Percentiles rank a stretch among this genome's conserved stretches.
phyloP scores from a whole-genome alignment of 23 red algal species.

The Gracilaria domingensis region DNA sequence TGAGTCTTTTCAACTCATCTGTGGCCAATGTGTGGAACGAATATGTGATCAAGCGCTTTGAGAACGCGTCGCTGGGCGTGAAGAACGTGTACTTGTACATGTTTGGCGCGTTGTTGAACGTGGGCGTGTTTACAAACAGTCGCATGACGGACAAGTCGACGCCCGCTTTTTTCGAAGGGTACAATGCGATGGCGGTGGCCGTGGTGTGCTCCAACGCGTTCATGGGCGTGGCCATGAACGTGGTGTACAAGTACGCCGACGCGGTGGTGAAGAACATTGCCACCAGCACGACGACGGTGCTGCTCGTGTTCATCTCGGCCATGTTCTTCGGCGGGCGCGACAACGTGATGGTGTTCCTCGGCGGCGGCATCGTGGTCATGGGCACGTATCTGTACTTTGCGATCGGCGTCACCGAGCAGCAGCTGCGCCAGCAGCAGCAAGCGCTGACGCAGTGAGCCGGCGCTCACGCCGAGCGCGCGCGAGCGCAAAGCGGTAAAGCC shows the following conservation, averaged over 20 bases:
- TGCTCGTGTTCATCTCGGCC: conserved; percentile 44
- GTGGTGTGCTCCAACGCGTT: conserved; percentile 58
- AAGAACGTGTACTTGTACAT: conserved; percentile 63
- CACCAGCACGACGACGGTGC: conserved; percentile 34
- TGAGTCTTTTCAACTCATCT: conserved; percentile 41
- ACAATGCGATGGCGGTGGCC: conserved; percentile 18
- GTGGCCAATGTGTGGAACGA: conserved; percentile 69
- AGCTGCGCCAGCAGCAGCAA: background rate
- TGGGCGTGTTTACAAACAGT: conserved; percentile 36
- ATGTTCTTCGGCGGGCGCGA: conserved; percentile 28
- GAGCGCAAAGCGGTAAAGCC: background rate
- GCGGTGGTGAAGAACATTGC: conserved; percentile 55
- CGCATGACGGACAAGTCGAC: background rate
- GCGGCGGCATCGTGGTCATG: conserved; percentile 35
- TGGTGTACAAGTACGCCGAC: conserved; percentile 72
- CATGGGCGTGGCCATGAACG: conserved; percentile 58
- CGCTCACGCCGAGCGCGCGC: background rate
- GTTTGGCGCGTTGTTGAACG: conserved; percentile 47
- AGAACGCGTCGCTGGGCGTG: conserved; percentile 21
- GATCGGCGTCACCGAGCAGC: conserved; percentile 16
- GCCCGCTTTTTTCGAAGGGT: conserved; percentile 43
- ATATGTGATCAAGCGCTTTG: conserved; percentile 55
- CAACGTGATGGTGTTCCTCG: conserved; percentile 52
- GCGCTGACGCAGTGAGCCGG: no score
- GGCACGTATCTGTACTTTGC: conserved; percentile 67